A percentile compares a stretch with the other conserved stretches of the same genome.
Evolutionary conservation across 2,329 filamentous ascomycete species (phyloP).

Genomic region (Helotiales sp.): DNA sequence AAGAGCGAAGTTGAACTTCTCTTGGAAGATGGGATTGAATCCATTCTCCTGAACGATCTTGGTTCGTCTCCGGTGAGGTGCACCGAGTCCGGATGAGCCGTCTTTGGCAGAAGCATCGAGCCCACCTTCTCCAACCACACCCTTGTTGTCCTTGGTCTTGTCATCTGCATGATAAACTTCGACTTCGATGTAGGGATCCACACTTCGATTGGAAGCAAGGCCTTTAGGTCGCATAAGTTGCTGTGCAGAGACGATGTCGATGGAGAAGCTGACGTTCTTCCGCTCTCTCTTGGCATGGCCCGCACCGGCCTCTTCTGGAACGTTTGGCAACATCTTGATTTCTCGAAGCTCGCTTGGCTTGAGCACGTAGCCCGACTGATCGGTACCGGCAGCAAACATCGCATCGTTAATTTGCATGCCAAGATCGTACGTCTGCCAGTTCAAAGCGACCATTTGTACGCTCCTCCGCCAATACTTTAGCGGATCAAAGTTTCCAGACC

Average conservation of each 20-base stretch:
- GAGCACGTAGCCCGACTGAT: conserved; percentile 88
- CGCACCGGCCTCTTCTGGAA: conserved; percentile 54
- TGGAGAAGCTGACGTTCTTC: conserved; percentile 81
- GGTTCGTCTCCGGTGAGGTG: conserved; percentile 79
- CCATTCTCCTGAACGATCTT: conserved; percentile 84
- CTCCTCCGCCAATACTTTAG: conserved; percentile 92
- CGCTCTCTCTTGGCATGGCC: conserved; percentile 71
- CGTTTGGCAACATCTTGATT: conserved; percentile 63
- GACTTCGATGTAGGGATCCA: conserved; percentile 94
- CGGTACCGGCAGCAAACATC: conserved; percentile 91
- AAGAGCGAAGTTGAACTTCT: conserved; percentile 77
- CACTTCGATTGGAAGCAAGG: conserved; percentile 71
- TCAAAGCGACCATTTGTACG: conserved; percentile 96
- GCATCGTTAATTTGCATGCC: conserved; percentile 96
- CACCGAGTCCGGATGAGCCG: conserved; percentile 69
- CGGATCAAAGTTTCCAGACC: conserved; percentile 93
- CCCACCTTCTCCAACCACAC: conserved; percentile 68
- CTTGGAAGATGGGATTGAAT: conserved; percentile 88
- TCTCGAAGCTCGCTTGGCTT: conserved; percentile 87
- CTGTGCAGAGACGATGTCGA: conserved; percentile 92
- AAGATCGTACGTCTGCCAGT: conserved; percentile 97
- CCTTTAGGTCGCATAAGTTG: conserved; percentile 85
- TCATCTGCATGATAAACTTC: conserved; percentile 95
- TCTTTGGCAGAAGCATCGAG: conserved; percentile 67
- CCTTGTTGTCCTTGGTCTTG: conserved; percentile 84